These are phyloP conservation scores for Picea glauca DNA, from an alignment of 75 land plant genomes.

Conservation along the genomic window DNA sequence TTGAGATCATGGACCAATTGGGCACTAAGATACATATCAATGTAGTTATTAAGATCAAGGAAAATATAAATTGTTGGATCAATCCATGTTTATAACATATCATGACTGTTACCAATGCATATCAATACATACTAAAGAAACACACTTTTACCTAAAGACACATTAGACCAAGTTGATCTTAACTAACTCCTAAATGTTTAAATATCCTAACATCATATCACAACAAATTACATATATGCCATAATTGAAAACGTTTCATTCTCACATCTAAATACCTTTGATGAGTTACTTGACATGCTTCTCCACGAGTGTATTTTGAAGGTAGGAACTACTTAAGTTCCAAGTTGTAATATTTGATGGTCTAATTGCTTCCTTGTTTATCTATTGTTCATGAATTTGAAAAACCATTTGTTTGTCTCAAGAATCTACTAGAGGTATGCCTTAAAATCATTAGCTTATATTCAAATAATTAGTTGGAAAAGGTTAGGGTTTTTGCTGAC, in stretches of 20 bases:
- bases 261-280: constrained; percentile 8
- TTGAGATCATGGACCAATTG: no score
- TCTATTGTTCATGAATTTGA: constrained; percentile 67
- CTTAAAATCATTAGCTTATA: constrained; percentile 54
- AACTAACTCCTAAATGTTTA: no score
- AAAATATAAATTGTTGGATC: no score
- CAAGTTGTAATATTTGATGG: constrained; percentile 64
- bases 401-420: constrained; percentile 57
- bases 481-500: constrained; percentile 13
- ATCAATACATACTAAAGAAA: no score
- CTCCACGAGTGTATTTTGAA: constrained; percentile 1
- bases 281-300: constrained; percentile 11
- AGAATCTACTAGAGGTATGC: constrained; percentile 75
- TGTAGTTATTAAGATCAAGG: no score
- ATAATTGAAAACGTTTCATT: background rate
- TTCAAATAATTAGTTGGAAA: constrained; percentile 18
- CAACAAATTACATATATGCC: background rate
- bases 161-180: no score
- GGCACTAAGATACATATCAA: no score
- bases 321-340: constrained; percentile 61
- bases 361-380: constrained; percentile 45
- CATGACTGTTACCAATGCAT: no score
- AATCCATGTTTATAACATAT: no score
- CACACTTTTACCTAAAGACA: no score
- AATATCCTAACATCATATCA: no score